A percentile compares a stretch with the other conserved stretches of the same genome.
Conservation (phyloP, 257 asterid genomes). For the Capsicum chinense region DNA sequence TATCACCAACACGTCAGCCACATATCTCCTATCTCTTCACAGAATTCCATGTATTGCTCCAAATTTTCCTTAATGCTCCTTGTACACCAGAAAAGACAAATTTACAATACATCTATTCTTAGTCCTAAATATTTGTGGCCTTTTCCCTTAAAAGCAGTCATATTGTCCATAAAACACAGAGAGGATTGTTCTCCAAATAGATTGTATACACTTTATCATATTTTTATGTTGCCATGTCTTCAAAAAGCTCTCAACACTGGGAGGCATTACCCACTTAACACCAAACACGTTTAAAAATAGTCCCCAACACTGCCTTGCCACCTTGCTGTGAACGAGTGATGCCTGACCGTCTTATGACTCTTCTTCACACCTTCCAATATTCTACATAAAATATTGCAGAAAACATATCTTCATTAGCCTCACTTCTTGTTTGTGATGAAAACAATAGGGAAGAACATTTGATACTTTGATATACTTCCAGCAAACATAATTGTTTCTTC, state of each 20-base stretch:
- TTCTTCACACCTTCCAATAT: not conserved
- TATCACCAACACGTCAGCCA: conserved; percentile 1
- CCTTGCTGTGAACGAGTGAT: too few species aligned
- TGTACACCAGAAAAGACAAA: not conserved
- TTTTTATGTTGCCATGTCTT: not conserved
- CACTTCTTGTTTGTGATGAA: not conserved
- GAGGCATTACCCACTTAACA: not conserved
- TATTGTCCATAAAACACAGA: not conserved
- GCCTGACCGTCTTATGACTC: too few species aligned
- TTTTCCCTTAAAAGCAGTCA: not conserved
- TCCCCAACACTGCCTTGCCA: not conserved
- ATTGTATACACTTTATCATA: not conserved
- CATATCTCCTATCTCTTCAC: not conserved
- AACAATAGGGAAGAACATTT: not conserved
- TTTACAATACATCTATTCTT: not conserved
- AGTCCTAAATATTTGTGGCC: not conserved
- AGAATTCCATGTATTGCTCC: not conserved
- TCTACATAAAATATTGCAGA: not conserved
- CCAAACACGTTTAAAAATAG: not conserved
- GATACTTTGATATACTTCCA: not conserved
- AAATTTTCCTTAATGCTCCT: not conserved
- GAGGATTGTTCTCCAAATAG: conserved; percentile 2
- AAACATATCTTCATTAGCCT: not conserved
- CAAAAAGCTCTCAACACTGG: not conserved
- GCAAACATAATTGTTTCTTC: not conserved